phyloP scores from a whole-genome alignment of 73 alveolate genomes.

The Tetrahymena borealis region DNA sequence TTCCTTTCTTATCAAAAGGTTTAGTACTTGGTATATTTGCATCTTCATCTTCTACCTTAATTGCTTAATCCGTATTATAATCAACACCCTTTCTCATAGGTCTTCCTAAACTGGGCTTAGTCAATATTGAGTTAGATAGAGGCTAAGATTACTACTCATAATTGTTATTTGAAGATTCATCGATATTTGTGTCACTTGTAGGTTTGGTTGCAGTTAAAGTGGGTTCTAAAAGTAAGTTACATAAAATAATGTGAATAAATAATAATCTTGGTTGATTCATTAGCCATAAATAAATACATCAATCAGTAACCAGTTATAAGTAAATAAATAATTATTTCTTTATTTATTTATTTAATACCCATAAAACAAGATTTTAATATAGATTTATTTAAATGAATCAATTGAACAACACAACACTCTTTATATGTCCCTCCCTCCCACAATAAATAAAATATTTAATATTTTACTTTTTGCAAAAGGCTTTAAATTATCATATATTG shows the following conservation, averaged over 20 bases:
- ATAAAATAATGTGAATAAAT: not conserved
- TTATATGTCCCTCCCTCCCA: too few relatives aligned
- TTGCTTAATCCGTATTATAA: not conserved
- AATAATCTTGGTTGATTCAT: not conserved
- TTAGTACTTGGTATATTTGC: not conserved
- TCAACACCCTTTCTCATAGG: not conserved
- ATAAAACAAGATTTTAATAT: too few relatives aligned
- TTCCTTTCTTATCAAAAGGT: not conserved
- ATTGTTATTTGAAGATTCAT: not conserved
- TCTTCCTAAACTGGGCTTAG: not conserved
- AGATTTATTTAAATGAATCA: too few relatives aligned
- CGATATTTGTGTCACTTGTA: not conserved
- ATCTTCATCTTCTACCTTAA: not conserved
- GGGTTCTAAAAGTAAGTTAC: not conserved
- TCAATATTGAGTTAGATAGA: not conserved
- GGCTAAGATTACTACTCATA: not conserved
- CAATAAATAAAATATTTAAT: too few relatives aligned
- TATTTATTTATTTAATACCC: too few relatives aligned
- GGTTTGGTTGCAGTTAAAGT: not conserved
- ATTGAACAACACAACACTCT: too few relatives aligned
- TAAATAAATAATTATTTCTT: too few relatives aligned
- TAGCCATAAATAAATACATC: not conserved
- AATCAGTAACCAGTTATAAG: too few relatives aligned
- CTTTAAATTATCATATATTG: not conserved
- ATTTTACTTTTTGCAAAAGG: not conserved